A percentile compares a stretch with the other conserved stretches of the same genome.
These are phyloP conservation scores for Microcyclosporella mali DNA, from an alignment of 2,329 filamentous ascomycete genomes.

Conservation along the genomic window DNA sequence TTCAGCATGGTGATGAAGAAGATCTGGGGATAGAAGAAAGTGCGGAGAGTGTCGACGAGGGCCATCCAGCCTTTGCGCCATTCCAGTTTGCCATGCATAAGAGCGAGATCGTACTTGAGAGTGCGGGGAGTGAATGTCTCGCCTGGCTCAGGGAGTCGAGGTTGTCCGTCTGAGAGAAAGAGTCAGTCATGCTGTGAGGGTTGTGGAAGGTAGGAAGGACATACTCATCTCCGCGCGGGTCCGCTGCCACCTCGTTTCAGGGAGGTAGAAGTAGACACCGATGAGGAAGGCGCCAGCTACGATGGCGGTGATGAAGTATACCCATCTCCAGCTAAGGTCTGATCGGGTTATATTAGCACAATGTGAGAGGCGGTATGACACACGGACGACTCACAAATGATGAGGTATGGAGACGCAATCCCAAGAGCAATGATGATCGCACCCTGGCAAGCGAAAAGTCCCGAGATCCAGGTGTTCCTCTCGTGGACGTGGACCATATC, in stretches of 20 bases:
- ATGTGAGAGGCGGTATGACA: too few species aligned
- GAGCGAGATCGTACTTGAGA: constrained; percentile 21
- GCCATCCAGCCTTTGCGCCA: constrained; percentile 23
- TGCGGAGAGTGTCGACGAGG: constrained; percentile 27
- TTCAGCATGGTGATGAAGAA: constrained; percentile 30
- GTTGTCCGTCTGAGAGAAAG: constrained; percentile 10
- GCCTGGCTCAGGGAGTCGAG: constrained; percentile 9
- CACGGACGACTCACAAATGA: constrained; percentile 11
- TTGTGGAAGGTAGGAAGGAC: background rate
- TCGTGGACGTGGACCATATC: constrained; percentile 28
- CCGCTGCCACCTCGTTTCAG: constrained; percentile 27
- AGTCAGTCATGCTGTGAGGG: background rate
- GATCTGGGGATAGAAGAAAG: constrained; percentile 30
- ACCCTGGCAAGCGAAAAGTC: constrained; percentile 26
- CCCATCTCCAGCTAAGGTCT: constrained; percentile 25
- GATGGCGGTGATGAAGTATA: constrained; percentile 26
- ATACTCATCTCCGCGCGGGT: constrained; percentile 22
- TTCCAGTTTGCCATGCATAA: constrained; percentile 20
- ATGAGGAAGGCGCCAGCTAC: constrained; percentile 23
- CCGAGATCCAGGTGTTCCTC: constrained; percentile 27
- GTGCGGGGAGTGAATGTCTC: constrained; percentile 12
- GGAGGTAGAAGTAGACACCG: constrained; percentile 23
- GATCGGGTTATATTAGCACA: too few species aligned
- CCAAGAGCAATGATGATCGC: constrained; percentile 28
- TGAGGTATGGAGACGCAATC: constrained; percentile 26